These are phyloP conservation scores for Tubosaeta brunneosetosa DNA, from an alignment of 768 basidiomycete genomes.

Conservation along the genomic window DNA sequence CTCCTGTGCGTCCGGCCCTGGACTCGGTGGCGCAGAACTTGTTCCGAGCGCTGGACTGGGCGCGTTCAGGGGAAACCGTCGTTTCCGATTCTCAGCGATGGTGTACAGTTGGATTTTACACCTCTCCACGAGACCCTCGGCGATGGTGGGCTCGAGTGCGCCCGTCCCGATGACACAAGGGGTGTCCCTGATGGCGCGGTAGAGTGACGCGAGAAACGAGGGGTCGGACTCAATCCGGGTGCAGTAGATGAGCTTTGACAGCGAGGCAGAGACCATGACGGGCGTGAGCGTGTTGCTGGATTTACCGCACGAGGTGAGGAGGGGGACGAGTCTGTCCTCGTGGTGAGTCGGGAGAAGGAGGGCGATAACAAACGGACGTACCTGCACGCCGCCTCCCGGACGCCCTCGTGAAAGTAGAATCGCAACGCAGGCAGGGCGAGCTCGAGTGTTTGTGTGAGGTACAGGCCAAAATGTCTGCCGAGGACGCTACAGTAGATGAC, in stretches of 20 bases:
- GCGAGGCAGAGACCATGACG: constrained; percentile 64
- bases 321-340: constrained; percentile 57
- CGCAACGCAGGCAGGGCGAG: constrained; percentile 64
- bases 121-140: constrained; percentile 56
- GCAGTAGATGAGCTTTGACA: constrained; percentile 59
- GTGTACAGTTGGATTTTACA: constrained; percentile 66
- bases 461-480: constrained; percentile 62
- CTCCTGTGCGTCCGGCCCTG: constrained; percentile 11
- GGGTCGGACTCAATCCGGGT: constrained; percentile 65
- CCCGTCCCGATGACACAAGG: constrained; percentile 54
- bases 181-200: constrained; percentile 63
- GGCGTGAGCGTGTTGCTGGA: constrained; percentile 57
- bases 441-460: constrained; percentile 65
- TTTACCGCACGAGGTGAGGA: constrained; percentile 67
- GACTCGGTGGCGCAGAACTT: background rate
- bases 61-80: constrained; percentile 33
- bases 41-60: background rate
- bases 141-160: constrained; percentile 50
- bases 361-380: constrained; percentile 29
- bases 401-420: constrained; percentile 84
- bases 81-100: constrained; percentile 64
- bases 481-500: constrained; percentile 75
- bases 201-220: constrained; percentile 74
- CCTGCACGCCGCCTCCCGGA: constrained; percentile 73
- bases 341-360: background rate